phyloP scores from a whole-genome alignment of 1,139 yeast species.

The Komagataea norvegica region DNA sequence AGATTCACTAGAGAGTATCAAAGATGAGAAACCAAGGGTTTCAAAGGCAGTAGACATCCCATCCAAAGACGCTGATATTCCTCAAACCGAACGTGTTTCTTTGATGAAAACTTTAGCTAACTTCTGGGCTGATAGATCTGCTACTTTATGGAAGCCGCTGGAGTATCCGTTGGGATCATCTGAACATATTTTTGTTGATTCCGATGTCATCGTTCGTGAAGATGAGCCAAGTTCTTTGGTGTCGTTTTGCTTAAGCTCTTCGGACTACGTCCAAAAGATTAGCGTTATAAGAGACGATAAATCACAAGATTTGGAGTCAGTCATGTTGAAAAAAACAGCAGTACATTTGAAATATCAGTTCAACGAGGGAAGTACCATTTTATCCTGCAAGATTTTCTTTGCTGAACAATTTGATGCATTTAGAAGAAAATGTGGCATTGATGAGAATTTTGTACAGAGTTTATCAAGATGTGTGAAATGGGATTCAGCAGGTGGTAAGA shows the following conservation, averaged over 20 bases:
- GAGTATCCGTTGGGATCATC: conserved; percentile 74
- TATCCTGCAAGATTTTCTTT: conserved; percentile 91
- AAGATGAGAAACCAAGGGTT: conserved; percentile 5
- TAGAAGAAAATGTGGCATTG: conserved; percentile 75
- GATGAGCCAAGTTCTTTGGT: conserved; percentile 95
- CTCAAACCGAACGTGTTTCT: conserved; percentile 63
- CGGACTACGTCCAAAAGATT: conserved; percentile 72
- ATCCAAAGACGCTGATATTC: conserved; percentile 20
- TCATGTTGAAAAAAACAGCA: conserved; percentile 77
- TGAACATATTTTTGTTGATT: conserved; percentile 92
- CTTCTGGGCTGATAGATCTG: conserved; percentile 97
- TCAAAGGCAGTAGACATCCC: conserved; percentile 5
- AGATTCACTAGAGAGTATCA: conserved; percentile 5
- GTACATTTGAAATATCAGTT: conserved; percentile 90
- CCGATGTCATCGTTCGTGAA: conserved; percentile 90
- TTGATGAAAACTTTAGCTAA: conserved; percentile 78
- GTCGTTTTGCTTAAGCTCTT: conserved; percentile 84
- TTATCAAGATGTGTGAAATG: conserved; percentile 89
- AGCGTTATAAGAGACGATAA: conserved; percentile 25
- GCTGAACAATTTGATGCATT: conserved; percentile 97
- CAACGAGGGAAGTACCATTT: conserved; percentile 74
- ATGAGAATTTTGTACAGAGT: conserved; percentile 77
- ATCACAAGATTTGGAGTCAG: conserved; percentile 45
- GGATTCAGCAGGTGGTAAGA: conserved; percentile 95
- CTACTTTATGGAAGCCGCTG: conserved; percentile 92